phyloP scores from a whole-genome alignment of 2,329 filamentous ascomycete species.

The Tolypocladium nubicola region DNA sequence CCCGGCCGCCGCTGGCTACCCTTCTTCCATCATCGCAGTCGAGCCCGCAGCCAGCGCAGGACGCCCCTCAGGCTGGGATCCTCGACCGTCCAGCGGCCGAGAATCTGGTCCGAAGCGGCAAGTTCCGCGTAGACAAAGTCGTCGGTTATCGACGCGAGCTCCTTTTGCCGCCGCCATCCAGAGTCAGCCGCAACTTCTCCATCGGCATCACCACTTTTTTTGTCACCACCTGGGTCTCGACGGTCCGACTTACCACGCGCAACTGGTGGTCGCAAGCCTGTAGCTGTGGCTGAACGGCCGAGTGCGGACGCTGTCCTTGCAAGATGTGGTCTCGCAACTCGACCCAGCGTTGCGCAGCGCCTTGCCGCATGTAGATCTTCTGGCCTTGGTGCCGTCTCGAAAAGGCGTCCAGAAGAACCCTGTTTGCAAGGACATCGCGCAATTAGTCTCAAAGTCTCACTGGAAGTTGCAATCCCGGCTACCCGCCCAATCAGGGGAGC shows the following conservation, averaged over 20 bases:
- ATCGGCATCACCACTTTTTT: background rate
- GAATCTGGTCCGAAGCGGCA: constrained; percentile 37
- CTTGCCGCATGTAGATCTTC: constrained; percentile 53
- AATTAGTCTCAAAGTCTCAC: background rate
- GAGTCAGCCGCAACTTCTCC: background rate
- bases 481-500: background rate
- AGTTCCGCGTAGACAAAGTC: constrained; percentile 47
- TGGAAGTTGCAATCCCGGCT: background rate
- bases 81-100: constrained; percentile 53
- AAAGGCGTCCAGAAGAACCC: constrained; percentile 49
- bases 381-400: constrained; percentile 52
- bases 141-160: constrained; percentile 47
- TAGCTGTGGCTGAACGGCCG: constrained; percentile 37
- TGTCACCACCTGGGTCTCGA: background rate
- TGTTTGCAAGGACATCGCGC: constrained; percentile 13
- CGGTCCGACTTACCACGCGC: constrained; percentile 35
- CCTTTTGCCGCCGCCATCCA: constrained; percentile 23
- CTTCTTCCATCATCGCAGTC: constrained; percentile 8
- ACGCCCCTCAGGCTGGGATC: constrained; percentile 48
- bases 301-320: constrained; percentile 36
- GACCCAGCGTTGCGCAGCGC: constrained; percentile 49
- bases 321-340: constrained; percentile 42
- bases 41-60: constrained; percentile 44
- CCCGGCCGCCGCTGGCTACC: background rate
- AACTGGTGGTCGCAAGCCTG: constrained; percentile 46